Evolutionary conservation across 164 flowering plant species (phyloP), one percentile per base, ranked within the genome.

Genomic region (Liquidambar formosana): DNA sequence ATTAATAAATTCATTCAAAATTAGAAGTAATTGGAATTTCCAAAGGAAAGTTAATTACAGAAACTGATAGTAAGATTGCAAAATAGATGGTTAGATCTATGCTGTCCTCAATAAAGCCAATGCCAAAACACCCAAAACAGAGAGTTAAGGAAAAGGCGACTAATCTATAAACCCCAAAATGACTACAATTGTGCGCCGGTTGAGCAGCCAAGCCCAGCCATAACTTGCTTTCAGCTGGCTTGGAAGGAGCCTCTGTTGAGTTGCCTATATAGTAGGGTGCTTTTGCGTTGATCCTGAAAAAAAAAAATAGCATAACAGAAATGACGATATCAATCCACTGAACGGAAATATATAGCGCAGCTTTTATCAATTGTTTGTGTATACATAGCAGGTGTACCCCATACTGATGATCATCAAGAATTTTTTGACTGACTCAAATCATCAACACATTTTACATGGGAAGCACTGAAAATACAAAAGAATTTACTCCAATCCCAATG

Each of bases 131-230:
- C 58, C 68, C 51, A 25, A n/a, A 54, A 51, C 15, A 54, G 99
- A 76, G 99, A 93, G 77, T 95, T 86, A 12, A 86, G 83, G 49
- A 77, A 48, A 62, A 33, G 41, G 41, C 41, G 6, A 6, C 41
- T 33, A 33, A 33, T 33, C 41, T 60, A 38, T 28, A n/a, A 33
- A 60, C 63, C 63, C 45, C 2, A 60, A 21, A 53, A 21, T 48
- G 70, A 69, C 27, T 69, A 65, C 13, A 41, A 19, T 25, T 61
- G 60, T 66, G 56, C 15, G 74, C 26, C n/a, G 81, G 46, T 28
- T 76, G 78, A 14, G 90, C 70, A 25, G 83, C 80, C 73, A 89
- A 60, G 23, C 85, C 85, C 12, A 91, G 86, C 97, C 94, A 91
- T 18, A 77, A 33, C 71, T 77, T 83, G 76, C 67, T 71, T 19